These are phyloP conservation scores for Sisymbrium altissimum DNA, from an alignment of 345 rosid species.

Conservation along the genomic window DNA sequence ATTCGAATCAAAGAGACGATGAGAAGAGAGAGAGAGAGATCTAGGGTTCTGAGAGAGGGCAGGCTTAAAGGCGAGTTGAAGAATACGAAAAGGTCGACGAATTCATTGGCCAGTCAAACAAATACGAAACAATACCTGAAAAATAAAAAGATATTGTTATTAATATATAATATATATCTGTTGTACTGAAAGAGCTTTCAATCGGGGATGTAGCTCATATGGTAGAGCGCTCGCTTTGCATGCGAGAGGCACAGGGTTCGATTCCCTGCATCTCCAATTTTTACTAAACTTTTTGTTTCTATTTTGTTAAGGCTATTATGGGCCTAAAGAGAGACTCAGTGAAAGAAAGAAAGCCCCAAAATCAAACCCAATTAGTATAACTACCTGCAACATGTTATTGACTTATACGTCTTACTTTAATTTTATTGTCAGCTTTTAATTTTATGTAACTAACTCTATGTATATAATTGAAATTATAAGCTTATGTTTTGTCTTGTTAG, in stretches of 20 bases:
- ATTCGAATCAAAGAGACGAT: background rate
- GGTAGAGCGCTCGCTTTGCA: constrained; percentile 98
- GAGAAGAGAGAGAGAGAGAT: constrained; percentile 25
- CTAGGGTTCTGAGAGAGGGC: constrained; percentile 33
- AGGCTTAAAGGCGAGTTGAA: constrained; percentile 4
- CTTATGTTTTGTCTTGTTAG: no score
- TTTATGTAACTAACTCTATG: no score
- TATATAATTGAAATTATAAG: no score
- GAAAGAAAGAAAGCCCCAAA: no score
- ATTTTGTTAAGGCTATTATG: background rate
- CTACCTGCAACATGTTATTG: no score
- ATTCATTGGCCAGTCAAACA: constrained; percentile 10
- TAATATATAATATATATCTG: no score
- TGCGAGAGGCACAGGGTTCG: constrained; percentile 72
- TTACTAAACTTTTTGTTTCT: rapidly evolving
- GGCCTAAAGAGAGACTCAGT: background rate
- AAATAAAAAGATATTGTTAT: no score
- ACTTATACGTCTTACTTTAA: no score
- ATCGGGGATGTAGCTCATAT: constrained; percentile 38
- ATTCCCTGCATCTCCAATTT: constrained; percentile 26
- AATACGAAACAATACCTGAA: background rate
- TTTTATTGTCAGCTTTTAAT: no score
- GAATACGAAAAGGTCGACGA: constrained; percentile 10
- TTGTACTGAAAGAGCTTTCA: no score
- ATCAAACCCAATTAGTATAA: no score